Conservation (phyloP, 2,329 filamentous ascomycete genomes). For the Dactylellina drechsleri region DNA sequence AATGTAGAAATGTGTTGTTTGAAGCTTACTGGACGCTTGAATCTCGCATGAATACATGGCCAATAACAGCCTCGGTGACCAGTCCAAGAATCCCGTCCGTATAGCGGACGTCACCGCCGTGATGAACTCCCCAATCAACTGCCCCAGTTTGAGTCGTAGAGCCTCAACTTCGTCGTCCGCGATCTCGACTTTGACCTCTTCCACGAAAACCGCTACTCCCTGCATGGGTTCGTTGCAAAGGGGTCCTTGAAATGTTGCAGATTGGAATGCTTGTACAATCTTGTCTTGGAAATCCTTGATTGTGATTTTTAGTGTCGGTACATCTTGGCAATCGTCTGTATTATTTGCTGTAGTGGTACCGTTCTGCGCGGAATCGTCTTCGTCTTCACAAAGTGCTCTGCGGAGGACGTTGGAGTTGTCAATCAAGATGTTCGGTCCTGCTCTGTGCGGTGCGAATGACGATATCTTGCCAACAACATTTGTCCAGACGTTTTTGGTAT, state of each 20-base stretch:
- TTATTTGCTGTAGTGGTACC: conserved; percentile 54
- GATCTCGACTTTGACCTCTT: conserved; percentile 75
- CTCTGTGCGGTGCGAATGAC: conserved; percentile 87
- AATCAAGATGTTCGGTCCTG: conserved; percentile 88
- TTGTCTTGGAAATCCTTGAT: conserved; percentile 84
- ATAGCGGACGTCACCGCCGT: conserved; percentile 87
- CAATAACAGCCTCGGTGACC: conserved; percentile 92
- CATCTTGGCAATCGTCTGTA: conserved; percentile 56
- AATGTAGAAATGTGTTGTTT: conserved; percentile 52
- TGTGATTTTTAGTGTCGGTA: conserved; percentile 59
- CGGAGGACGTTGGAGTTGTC: conserved; percentile 67
- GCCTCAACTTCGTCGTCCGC: conserved; percentile 65
- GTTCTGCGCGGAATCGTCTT: conserved; percentile 30
- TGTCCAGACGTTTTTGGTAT: conserved; percentile 79
- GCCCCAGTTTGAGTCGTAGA: conserved; percentile 74
- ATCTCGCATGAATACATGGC: conserved; percentile 99
- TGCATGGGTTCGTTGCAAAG: conserved; percentile 93
- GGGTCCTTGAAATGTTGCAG: conserved; percentile 86
- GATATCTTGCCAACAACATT: conserved; percentile 80
- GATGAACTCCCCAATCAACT: conserved; percentile 92
- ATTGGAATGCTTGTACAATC: conserved; percentile 91
- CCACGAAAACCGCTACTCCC: conserved; percentile 88
- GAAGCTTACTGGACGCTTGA: conserved; percentile 79
- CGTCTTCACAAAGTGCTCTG: conserved; percentile 69
- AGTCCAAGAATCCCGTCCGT: conserved; percentile 86